phyloP scores from a whole-genome alignment of 352 stramenopile species.

The Phytophthora hibernalis region DNA sequence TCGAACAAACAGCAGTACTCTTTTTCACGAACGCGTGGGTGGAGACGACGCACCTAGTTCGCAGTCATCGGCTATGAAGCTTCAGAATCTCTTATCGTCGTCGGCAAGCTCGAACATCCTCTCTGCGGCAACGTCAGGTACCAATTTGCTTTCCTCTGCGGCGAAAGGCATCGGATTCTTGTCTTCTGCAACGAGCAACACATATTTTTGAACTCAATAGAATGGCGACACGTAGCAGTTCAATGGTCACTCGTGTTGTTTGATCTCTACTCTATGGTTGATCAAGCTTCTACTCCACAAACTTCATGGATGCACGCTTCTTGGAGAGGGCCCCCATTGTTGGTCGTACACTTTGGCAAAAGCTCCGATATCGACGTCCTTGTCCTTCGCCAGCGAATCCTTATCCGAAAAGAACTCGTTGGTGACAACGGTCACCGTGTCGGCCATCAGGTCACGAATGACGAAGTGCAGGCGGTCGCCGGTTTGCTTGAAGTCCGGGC shows the following conservation, averaged over 20 bases:
- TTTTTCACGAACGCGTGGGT: slow-evolving; percentile 49
- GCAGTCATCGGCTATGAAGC: slow-evolving; percentile 54
- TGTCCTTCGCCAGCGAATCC: slow-evolving; percentile 13
- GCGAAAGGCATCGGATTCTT: slow-evolving; percentile 87
- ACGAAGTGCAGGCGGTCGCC: slow-evolving; percentile 63
- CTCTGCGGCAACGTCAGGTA: slow-evolving; percentile 65
- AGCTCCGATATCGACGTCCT: slow-evolving; percentile 38
- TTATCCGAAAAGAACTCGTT: slow-evolving; percentile 55
- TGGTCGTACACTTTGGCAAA: slow-evolving; percentile 69
- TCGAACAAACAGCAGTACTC: slow-evolving; percentile 41
- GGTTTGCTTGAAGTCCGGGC: slow-evolving; percentile 83
- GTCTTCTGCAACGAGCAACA: slow-evolving; percentile 72
- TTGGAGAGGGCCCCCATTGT: slow-evolving; percentile 60
- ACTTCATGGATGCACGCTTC: slow-evolving; percentile 59
- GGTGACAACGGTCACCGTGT: slow-evolving; percentile 64
- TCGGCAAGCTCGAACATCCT: slow-evolving; percentile 74
- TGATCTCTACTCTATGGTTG: slow-evolving; percentile 33
- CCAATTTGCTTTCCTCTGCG: slow-evolving; percentile 67
- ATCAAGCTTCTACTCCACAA: slow-evolving; percentile 43
- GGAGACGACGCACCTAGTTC: slow-evolving; percentile 35
- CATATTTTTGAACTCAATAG: slow-evolving; percentile 66
- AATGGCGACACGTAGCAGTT: slow-evolving; percentile 6
- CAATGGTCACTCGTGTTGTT: slow-evolving; percentile 18
- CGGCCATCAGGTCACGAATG: slow-evolving; percentile 68
- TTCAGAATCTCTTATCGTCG: slow-evolving; percentile 75